phyloP scores from a whole-genome alignment of 306 rosid genomes.

The Cucumis hystrix region DNA sequence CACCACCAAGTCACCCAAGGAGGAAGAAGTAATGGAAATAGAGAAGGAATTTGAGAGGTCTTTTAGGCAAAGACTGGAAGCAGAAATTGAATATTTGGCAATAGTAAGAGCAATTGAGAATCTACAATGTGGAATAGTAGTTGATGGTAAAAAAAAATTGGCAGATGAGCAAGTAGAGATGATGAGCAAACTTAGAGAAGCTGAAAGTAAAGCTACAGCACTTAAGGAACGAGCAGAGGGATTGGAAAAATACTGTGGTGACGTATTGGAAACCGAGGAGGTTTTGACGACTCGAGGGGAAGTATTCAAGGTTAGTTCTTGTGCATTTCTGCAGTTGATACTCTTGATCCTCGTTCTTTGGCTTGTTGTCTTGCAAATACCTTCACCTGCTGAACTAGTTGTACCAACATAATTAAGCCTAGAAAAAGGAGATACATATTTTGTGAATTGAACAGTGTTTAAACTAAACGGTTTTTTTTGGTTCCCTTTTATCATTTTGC shows the following conservation, averaged over 20 bases:
- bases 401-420: constrained; percentile 60
- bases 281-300: constrained; percentile 37
- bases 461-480: not conserved
- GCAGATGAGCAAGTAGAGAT: constrained; percentile 37
- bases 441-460: constrained; percentile 6
- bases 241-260: constrained; percentile 34
- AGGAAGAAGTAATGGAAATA: constrained; percentile 28
- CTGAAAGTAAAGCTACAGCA: constrained; percentile 34
- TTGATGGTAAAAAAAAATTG: constrained; percentile 40
- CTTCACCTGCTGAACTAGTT: constrained; percentile 29
- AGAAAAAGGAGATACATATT: not conserved
- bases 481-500: not conserved
- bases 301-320: constrained; percentile 41
- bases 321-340: constrained; percentile 38
- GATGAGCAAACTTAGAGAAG: constrained; percentile 31
- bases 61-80: constrained; percentile 58
- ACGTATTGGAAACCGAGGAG: constrained; percentile 39
- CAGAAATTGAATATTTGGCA: constrained; percentile 50
- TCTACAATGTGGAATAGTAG: constrained; percentile 24
- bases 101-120: constrained; percentile 26
- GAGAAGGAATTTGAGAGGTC: constrained; percentile 34
- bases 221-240: constrained; percentile 42
- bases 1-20: constrained; percentile 22
- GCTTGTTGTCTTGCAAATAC: constrained; percentile 29
- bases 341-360: constrained; percentile 36